Evolutionary conservation across 345 rosid species (phyloP).

Genomic region (Euphorbia peplus): DNA sequence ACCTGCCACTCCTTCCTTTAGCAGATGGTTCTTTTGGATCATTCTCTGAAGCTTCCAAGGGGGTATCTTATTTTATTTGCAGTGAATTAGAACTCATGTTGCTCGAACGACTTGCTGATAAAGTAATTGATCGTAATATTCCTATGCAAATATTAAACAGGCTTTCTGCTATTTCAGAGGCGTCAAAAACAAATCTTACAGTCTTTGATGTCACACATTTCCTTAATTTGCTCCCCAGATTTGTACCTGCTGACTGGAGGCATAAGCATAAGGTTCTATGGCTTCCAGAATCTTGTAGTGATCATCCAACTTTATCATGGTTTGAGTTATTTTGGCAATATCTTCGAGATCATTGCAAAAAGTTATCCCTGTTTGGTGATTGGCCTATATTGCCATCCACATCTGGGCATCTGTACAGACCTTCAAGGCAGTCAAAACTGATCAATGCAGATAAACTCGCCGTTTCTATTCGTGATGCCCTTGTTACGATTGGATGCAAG

Average conservation of each 20-base stretch:
- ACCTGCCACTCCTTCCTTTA: constrained; percentile 75
- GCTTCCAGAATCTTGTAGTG: constrained; percentile 52
- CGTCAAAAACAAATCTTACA: constrained; percentile 56
- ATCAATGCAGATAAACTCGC: constrained; percentile 62
- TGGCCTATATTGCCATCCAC: constrained; percentile 94
- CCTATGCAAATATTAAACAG: constrained; percentile 54
- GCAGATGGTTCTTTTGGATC: constrained; percentile 79
- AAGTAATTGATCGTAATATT: constrained; percentile 62
- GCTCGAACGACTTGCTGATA: constrained; percentile 62
- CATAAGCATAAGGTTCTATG: constrained; percentile 60
- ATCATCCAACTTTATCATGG: constrained; percentile 81
- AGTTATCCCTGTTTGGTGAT: constrained; percentile 62
- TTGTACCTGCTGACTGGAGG: constrained; percentile 87
- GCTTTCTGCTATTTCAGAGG: constrained; percentile 66
- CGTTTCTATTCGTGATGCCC: constrained; percentile 47
- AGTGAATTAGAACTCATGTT: constrained; percentile 65
- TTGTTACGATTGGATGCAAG: constrained; percentile 84
- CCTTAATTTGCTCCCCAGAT: constrained; percentile 60
- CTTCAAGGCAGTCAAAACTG: constrained; percentile 73
- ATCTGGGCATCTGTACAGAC: constrained; percentile 67
- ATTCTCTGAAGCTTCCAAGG: constrained; percentile 52
- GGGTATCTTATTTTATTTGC: constrained; percentile 63
- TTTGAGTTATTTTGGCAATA: constrained; percentile 82
- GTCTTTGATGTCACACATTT: constrained; percentile 52
- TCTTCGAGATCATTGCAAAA: constrained; percentile 55